Conservation (phyloP, 108 stramenopile genomes). For the Skeletonema tropicum region DNA sequence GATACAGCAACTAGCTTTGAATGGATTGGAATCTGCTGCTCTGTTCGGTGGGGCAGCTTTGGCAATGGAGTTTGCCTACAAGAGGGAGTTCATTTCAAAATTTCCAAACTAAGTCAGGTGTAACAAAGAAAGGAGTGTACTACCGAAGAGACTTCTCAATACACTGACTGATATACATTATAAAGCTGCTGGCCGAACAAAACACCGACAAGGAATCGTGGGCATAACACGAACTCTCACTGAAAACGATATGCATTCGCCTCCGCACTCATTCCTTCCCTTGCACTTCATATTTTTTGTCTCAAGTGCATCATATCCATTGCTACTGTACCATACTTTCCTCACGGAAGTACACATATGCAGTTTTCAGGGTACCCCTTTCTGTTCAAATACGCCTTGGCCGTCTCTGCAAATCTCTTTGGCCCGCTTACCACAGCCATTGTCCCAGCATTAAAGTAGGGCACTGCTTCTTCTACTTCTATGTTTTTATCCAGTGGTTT, state of each 20-base stretch:
- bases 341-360: conserved; percentile 66
- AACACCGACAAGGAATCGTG: conserved; percentile 1
- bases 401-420: conserved; percentile 58
- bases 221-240: not conserved
- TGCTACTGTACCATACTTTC: not conserved
- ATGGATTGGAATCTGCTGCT: conserved; percentile 66
- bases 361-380: conserved; percentile 76
- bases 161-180: conserved; percentile 10
- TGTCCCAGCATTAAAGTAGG: conserved; percentile 71
- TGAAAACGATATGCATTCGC: conserved; percentile 1
- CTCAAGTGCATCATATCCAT: not conserved
- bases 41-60: conserved; percentile 74
- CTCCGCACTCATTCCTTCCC: not conserved
- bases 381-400: conserved; percentile 53
- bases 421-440: conserved; percentile 79
- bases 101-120: conserved; percentile 40
- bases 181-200: conserved; percentile 1
- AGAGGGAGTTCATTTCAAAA: conserved; percentile 50
- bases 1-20: conserved; percentile 57
- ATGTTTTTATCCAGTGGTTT: conserved; percentile 57
- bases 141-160: not conserved
- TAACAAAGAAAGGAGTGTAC: not conserved
- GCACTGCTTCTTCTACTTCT: conserved; percentile 61
- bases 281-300: not conserved
- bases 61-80: conserved; percentile 67